These are phyloP conservation scores for Udeniomyces megalosporus DNA, from an alignment of 768 basidiomycete species.

Conservation along the genomic window DNA sequence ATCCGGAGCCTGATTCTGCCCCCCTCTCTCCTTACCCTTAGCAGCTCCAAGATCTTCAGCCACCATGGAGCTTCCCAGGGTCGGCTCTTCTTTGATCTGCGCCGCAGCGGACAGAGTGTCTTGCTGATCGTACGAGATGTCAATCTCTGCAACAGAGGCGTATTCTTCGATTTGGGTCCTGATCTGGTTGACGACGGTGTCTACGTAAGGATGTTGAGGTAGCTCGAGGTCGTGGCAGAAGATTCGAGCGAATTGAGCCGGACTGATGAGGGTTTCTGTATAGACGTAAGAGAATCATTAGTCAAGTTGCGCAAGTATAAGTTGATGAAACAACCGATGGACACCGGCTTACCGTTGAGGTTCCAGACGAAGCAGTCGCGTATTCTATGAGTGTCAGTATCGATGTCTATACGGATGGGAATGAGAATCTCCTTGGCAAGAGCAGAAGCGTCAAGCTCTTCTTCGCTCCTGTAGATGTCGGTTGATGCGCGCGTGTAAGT, in stretches of 20 bases:
- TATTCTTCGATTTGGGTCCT: constrained; percentile 81
- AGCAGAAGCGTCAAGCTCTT: constrained; percentile 50
- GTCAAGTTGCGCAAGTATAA: too few species aligned
- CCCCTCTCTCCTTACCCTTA: background rate
- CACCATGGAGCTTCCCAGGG: too few species aligned
- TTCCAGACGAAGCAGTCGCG: constrained; percentile 97
- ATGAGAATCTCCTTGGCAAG: constrained; percentile 44
- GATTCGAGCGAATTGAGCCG: constrained; percentile 64
- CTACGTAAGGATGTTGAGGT: constrained; percentile 46
- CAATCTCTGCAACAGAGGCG: constrained; percentile 62
- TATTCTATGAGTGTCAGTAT: constrained; percentile 76
- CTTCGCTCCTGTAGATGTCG: constrained; percentile 42
- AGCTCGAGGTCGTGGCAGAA: constrained; percentile 84
- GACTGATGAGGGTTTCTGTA: constrained; percentile 55
- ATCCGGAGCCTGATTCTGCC: background rate
- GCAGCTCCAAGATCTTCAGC: too few species aligned
- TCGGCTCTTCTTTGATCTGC: too few species aligned
- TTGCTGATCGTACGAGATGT: constrained; percentile 18
- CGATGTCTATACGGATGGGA: constrained; percentile 89
- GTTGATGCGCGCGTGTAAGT: too few species aligned
- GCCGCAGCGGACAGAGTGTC: background rate
- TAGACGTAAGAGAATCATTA: too few species aligned
- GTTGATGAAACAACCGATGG: too few species aligned
- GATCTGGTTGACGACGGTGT: constrained; percentile 72
- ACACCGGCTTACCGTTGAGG: constrained; percentile 40